A percentile compares a stretch with the other conserved stretches of the same genome.
These are phyloP conservation scores for Scheffersomyces segobiensis DNA, from an alignment of 1,139 yeast genomes.

Conservation along the genomic window DNA sequence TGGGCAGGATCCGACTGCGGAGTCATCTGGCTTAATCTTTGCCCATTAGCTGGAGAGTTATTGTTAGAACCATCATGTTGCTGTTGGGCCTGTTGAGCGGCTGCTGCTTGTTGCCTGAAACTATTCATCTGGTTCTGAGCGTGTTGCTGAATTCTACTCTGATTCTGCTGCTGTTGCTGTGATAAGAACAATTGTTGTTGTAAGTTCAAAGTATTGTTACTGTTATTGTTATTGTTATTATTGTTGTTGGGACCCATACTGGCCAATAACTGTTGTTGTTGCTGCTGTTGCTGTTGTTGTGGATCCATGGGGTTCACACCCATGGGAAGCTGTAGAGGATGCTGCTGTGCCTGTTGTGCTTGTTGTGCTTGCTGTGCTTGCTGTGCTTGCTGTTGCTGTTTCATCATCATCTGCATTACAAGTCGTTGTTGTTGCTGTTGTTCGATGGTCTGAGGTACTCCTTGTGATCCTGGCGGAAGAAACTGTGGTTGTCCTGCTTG, in stretches of 20 bases:
- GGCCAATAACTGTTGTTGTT: constrained; percentile 15
- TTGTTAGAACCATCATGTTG: constrained; percentile 16
- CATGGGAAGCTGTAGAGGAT: constrained; percentile 8
- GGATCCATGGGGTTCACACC: constrained; percentile 19
- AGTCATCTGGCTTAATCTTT: constrained; percentile 17
- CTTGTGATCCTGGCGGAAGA: constrained; percentile 5
- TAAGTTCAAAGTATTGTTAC: constrained; percentile 11
- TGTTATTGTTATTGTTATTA: constrained; percentile 7
- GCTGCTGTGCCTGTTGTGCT: constrained; percentile 12
- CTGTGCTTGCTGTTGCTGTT: constrained; percentile 20
- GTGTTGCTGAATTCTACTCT: constrained; percentile 45
- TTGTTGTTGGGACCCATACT: constrained; percentile 13
- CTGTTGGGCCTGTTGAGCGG: constrained; percentile 22
- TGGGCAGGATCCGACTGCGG: constrained; percentile 19
- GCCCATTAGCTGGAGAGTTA: constrained; percentile 22
- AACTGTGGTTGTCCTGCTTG: constrained; percentile 2
- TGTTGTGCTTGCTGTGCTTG: constrained; percentile 18
- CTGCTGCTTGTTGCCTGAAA: constrained; percentile 48
- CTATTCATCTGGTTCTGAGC: constrained; percentile 56
- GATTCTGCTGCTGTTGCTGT: constrained; percentile 24
- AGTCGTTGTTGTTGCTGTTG: constrained; percentile 20
- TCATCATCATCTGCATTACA: constrained; percentile 27
- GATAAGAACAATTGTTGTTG: constrained; percentile 30
- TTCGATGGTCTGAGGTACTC: constrained; percentile 7
- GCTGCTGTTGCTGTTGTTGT: constrained; percentile 21